These are phyloP conservation scores for Fusarium neocosmosporiellum DNA, from an alignment of 2,329 filamentous ascomycete species.

Conservation along the genomic window DNA sequence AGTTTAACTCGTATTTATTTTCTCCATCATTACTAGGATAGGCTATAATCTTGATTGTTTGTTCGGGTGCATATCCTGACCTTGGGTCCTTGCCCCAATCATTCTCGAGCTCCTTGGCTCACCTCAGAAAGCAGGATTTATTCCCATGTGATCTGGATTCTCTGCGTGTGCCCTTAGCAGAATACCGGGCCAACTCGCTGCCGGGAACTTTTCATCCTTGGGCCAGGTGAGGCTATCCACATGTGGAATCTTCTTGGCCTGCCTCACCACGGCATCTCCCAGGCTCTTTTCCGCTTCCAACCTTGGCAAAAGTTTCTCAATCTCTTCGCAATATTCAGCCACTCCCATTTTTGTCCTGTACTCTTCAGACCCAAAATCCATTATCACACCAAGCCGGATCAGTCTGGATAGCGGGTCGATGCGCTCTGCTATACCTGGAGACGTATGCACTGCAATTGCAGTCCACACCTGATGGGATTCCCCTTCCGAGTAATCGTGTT, in stretches of 20 bases:
- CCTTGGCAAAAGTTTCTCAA: constrained; percentile 42
- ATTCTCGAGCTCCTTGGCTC: not conserved
- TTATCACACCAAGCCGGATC: constrained; percentile 46
- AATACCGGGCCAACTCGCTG: constrained; percentile 47
- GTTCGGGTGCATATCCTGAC: not conserved
- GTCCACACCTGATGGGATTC: constrained; percentile 48
- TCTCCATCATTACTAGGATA: not conserved
- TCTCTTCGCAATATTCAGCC: constrained; percentile 15
- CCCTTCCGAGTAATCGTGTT: constrained; percentile 38
- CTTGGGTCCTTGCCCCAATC: not conserved
- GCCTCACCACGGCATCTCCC: constrained; percentile 44
- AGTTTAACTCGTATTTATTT: not conserved
- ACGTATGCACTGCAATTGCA: constrained; percentile 51
- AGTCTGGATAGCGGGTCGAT: constrained; percentile 48
- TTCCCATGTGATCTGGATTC: constrained; percentile 42
- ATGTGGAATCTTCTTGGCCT: constrained; percentile 36
- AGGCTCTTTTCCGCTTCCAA: constrained; percentile 40
- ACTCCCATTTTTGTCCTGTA: constrained; percentile 16
- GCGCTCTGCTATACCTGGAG: constrained; percentile 50
- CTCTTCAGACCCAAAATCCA: constrained; percentile 45
- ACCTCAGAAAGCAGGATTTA: constrained; percentile 45
- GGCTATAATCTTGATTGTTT: not conserved
- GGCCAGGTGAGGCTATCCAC: constrained; percentile 42
- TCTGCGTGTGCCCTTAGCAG: constrained; percentile 45
- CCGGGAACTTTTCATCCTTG: constrained; percentile 43